Conservation (phyloP, 345 rosid genomes). For the Salix koriyanagi region DNA sequence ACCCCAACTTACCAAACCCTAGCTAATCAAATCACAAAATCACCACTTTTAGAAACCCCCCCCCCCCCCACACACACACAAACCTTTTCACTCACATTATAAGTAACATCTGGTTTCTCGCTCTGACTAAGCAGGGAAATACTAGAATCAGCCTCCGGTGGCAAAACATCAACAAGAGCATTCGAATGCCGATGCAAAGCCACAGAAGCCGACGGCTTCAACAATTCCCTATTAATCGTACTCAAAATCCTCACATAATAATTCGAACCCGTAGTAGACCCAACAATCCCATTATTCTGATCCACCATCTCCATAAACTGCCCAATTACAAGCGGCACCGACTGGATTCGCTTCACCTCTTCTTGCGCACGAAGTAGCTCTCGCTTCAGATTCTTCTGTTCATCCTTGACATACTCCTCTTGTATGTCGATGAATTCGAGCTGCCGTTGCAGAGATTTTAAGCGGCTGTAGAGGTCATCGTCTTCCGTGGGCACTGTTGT, state of each 20-base stretch:
- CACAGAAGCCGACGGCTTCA: conserved; percentile 97
- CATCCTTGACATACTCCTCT: conserved; percentile 95
- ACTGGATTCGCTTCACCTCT: conserved; percentile 95
- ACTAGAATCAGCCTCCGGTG: conserved; percentile 98
- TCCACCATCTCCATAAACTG: conserved; percentile 99
- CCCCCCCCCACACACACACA: too few relatives aligned
- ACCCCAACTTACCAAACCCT: neutral
- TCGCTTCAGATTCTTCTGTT: conserved; percentile 87
- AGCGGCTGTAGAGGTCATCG: conserved; percentile 80
- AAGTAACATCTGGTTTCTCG: conserved; percentile 95
- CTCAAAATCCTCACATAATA: conserved; percentile 91
- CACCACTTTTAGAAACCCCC: neutral
- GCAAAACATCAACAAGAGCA: conserved; percentile 93
- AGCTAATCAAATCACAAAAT: neutral
- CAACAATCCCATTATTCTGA: conserved; percentile 96
- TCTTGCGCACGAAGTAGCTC: conserved; percentile 92
- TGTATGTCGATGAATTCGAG: conserved; percentile 88
- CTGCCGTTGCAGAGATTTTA: conserved; percentile 75
- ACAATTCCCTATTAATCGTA: conserved; percentile 80
- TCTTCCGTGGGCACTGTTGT: conserved; percentile 33
- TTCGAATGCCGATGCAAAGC: conserved; percentile 97
- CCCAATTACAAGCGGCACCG: conserved; percentile 91
- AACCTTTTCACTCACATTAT: conserved; percentile 46
- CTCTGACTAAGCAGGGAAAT: conserved; percentile 94
- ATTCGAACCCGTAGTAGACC: conserved; percentile 98